These are phyloP conservation scores for Erodium moschatum DNA, from an alignment of 441 rosid species.

Conservation along the genomic window DNA sequence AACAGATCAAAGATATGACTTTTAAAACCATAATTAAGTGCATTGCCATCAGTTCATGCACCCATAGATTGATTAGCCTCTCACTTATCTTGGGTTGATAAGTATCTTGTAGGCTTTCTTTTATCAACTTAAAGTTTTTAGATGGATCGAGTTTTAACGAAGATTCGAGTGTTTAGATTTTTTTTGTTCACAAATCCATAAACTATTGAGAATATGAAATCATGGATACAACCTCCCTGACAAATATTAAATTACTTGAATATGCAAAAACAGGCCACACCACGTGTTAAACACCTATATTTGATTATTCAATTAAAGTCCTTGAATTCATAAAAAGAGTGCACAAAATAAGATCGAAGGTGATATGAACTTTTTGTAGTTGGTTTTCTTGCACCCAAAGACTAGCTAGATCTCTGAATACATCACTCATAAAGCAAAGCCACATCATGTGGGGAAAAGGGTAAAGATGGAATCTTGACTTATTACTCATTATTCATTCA, in stretches of 20 bases:
- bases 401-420: neutral
- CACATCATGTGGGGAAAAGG: neutral
- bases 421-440: neutral
- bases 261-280: neutral
- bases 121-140: no score
- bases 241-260: neutral
- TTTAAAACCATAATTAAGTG: neutral
- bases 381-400: constrained; percentile 1
- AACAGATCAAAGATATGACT: neutral
- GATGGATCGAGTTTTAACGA: no score
- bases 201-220: no score
- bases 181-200: no score
- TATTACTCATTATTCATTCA: neutral
- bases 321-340: neutral
- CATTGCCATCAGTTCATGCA: neutral
- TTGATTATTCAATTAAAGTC: neutral
- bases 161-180: no score
- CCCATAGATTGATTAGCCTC: no score
- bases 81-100: no score
- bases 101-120: no score
- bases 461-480: neutral
- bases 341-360: neutral
- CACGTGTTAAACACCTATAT: neutral
- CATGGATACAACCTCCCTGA: neutral
- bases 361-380: neutral